These are phyloP conservation scores for Suhomyces guaymorum DNA, from an alignment of 1,139 yeast genomes.

Conservation along the genomic window DNA sequence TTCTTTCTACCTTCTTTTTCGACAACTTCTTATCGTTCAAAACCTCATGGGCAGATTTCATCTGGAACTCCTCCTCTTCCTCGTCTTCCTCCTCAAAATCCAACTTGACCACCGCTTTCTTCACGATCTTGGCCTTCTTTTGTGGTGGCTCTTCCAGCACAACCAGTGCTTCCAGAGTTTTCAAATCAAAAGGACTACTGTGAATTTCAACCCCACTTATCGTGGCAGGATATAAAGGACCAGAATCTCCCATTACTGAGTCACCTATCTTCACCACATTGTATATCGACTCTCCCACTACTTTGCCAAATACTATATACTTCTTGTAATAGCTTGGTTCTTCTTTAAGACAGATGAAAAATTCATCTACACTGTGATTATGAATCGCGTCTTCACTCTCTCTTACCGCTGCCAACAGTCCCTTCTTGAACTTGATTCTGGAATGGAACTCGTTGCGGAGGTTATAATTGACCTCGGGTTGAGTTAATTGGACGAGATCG, in stretches of 20 bases:
- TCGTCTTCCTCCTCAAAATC: constrained; percentile 32
- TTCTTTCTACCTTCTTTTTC: constrained; percentile 6
- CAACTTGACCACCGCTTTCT: constrained; percentile 20
- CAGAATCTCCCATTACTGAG: constrained; percentile 46
- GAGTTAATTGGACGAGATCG: constrained; percentile 42
- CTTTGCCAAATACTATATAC: constrained; percentile 61
- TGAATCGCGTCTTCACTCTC: constrained; percentile 21
- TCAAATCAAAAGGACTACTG: constrained; percentile 45
- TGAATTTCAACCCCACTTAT: constrained; percentile 42
- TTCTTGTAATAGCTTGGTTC: constrained; percentile 47
- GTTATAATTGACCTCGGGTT: constrained; percentile 12
- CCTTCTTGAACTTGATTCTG: constrained; percentile 58
- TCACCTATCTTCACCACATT: constrained; percentile 54
- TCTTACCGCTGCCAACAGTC: constrained; percentile 55
- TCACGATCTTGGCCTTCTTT: constrained; percentile 24
- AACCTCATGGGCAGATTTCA: constrained; percentile 53
- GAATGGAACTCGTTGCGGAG: constrained; percentile 53
- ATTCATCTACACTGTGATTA: constrained; percentile 44
- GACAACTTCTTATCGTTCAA: constrained; percentile 6
- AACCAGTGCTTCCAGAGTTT: constrained; percentile 10
- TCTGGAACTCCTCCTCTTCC: constrained; percentile 39
- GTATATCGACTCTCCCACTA: constrained; percentile 60
- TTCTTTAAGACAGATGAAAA: constrained; percentile 55
- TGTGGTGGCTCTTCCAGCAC: constrained; percentile 4
- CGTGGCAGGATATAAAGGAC: constrained; percentile 54